These are phyloP conservation scores for Agrocybe praecox DNA, from an alignment of 768 basidiomycete genomes.

Conservation along the genomic window DNA sequence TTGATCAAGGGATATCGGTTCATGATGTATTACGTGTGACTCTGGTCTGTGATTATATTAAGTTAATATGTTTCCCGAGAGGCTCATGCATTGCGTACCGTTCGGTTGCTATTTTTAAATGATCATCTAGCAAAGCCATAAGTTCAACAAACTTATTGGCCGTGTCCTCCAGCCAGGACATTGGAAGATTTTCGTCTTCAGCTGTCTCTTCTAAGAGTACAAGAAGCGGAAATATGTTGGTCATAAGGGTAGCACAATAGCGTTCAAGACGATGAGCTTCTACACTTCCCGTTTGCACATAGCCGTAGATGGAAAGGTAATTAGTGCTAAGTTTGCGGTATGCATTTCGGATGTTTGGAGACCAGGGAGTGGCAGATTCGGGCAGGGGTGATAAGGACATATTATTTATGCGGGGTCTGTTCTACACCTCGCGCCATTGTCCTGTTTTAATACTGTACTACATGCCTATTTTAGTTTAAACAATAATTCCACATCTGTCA, in stretches of 20 bases:
- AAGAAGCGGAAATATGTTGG: not conserved
- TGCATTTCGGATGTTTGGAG: not conserved
- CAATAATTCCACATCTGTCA: too few relatives aligned
- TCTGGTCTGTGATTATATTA: too few relatives aligned
- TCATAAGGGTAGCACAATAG: not conserved
- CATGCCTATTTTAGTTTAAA: too few relatives aligned
- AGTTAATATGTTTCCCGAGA: too few relatives aligned
- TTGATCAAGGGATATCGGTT: not conserved
- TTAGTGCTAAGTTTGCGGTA: not conserved
- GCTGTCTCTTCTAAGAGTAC: slow-evolving; percentile 3
- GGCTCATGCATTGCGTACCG: too few relatives aligned
- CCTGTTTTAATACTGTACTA: too few relatives aligned
- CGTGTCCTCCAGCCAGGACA: slow-evolving; percentile 4
- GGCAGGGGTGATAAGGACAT: not conserved
- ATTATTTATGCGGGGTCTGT: too few relatives aligned
- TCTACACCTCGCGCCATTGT: too few relatives aligned
- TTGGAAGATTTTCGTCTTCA: not conserved
- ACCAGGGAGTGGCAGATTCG: not conserved
- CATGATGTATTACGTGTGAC: not conserved
- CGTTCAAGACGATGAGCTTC: not conserved
- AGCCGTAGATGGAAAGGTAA: not conserved
- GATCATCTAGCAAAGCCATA: slow-evolving; percentile 3
- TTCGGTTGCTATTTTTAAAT: slow-evolving; percentile 1
- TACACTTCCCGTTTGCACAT: not conserved
- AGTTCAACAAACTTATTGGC: slow-evolving; percentile 3